These are phyloP conservation scores for Ophiostoma ips DNA, from an alignment of 2,329 filamentous ascomycete species.

Conservation along the genomic window DNA sequence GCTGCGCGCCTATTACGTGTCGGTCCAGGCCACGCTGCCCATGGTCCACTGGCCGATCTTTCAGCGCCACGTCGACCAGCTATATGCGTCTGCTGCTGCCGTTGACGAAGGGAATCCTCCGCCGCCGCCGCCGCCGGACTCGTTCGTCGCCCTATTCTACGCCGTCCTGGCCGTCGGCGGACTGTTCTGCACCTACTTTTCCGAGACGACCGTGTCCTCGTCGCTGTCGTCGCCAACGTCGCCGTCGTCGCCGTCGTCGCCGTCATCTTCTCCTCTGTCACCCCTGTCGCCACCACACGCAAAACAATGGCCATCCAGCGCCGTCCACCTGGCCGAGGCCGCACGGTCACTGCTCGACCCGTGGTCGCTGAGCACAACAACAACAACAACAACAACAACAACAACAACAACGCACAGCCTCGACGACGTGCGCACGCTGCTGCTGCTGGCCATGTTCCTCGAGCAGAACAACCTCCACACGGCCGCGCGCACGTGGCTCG, in stretches of 20 bases:
- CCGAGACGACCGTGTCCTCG: too few species aligned
- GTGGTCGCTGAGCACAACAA: conserved; percentile 33
- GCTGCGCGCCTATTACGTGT: conserved; percentile 60
- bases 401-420: conserved; percentile 22
- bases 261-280: background rate
- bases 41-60: conserved; percentile 84
- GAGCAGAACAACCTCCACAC: conserved; percentile 79
- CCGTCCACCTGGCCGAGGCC: conserved; percentile 56
- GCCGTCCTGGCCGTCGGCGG: conserved; percentile 71
- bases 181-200: conserved; percentile 42
- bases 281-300: conserved; percentile 23
- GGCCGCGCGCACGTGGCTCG: conserved; percentile 75
- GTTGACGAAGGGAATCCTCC: background rate
- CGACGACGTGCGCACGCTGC: conserved; percentile 57
- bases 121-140: conserved; percentile 15
- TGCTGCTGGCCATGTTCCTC: conserved; percentile 66
- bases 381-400: conserved; percentile 52
- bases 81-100: conserved; percentile 41
- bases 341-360: conserved; percentile 60
- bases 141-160: conserved; percentile 72
- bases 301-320: conserved; percentile 17
- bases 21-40: conserved; percentile 68
- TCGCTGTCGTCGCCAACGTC: background rate
- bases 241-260: conserved; percentile 34
- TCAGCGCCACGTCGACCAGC: conserved; percentile 56